A percentile compares a stretch with the other conserved stretches of the same genome.
These are phyloP conservation scores for Lophiostoma macrostomum DNA, from an alignment of 495 filamentous ascomycete species.

Conservation along the genomic window DNA sequence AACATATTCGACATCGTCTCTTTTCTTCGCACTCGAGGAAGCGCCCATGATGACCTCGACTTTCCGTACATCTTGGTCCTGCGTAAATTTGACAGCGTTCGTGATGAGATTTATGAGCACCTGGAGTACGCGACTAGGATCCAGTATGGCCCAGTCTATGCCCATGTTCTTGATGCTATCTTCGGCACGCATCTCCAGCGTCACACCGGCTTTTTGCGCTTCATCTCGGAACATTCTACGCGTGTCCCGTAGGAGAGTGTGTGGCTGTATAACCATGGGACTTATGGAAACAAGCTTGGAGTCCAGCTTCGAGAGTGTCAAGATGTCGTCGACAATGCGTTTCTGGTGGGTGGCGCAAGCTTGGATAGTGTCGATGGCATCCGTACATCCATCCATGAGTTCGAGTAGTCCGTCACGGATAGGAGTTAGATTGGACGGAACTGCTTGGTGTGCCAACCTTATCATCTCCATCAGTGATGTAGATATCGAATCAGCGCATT, in stretches of 20 bases:
- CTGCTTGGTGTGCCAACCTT: neutral
- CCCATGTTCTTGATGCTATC: conserved; percentile 20
- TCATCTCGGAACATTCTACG: conserved; percentile 38
- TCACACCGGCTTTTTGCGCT: conserved; percentile 25
- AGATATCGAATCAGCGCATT: conserved; percentile 35
- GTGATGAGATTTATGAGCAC: conserved; percentile 39
- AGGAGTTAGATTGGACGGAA: neutral
- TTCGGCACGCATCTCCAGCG: conserved; percentile 21
- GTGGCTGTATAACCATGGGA: conserved; percentile 28
- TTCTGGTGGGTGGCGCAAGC: conserved; percentile 37
- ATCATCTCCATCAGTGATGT: conserved; percentile 6
- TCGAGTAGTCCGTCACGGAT: neutral
- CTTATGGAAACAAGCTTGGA: conserved; percentile 34
- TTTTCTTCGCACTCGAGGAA: conserved; percentile 25
- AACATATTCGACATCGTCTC: conserved; percentile 29
- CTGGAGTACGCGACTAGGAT: conserved; percentile 32
- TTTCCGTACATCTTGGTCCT: conserved; percentile 18
- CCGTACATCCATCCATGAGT: conserved; percentile 7
- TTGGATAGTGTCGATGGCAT: conserved; percentile 36
- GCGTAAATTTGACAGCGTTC: conserved; percentile 42
- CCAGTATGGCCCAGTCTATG: conserved; percentile 34
- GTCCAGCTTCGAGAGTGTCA: conserved; percentile 38
- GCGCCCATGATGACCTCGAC: conserved; percentile 30
- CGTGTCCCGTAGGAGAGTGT: conserved; percentile 20
- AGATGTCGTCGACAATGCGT: conserved; percentile 39